Conservation (phyloP, 768 basidiomycete genomes). For the Panus rudis region DNA sequence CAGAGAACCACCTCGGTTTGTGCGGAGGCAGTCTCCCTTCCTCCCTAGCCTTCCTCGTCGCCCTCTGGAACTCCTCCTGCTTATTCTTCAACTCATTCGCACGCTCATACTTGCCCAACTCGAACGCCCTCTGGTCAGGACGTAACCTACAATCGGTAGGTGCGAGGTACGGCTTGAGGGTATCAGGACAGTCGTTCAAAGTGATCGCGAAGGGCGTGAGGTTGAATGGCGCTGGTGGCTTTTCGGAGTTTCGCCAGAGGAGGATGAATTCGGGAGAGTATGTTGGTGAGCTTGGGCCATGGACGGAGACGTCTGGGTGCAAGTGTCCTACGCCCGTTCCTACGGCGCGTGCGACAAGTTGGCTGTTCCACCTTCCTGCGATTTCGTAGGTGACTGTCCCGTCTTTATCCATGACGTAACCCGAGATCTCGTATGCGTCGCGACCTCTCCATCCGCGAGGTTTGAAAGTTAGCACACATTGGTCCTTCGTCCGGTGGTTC, state of each 20-base stretch:
- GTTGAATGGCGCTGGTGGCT: conserved; percentile 82
- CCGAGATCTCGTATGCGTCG: conserved; percentile 90
- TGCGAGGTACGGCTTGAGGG: conserved; percentile 64
- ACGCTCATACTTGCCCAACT: conserved; percentile 76
- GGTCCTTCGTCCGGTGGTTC: conserved; percentile 87
- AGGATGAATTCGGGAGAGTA: conserved; percentile 70
- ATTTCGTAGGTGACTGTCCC: conserved; percentile 79
- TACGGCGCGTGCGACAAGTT: conserved; percentile 77
- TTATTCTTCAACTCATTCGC: conserved; percentile 73
- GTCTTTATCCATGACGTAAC: conserved; percentile 60
- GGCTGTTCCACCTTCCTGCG: conserved; percentile 92
- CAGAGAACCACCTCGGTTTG: conserved; percentile 80
- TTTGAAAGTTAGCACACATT: conserved; percentile 88
- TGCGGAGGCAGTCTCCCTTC: conserved; percentile 67
- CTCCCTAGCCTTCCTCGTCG: conserved; percentile 67
- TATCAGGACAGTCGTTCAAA: conserved; percentile 77
- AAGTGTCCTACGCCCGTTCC: conserved; percentile 51
- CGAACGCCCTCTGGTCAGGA: conserved; percentile 93
- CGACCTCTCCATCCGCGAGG: conserved; percentile 91
- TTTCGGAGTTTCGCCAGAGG: conserved; percentile 90
- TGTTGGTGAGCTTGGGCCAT: conserved; percentile 33
- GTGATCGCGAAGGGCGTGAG: conserved; percentile 92
- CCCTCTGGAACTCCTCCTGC: conserved; percentile 79
- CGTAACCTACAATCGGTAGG: conserved; percentile 91
- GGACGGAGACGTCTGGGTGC: conserved; percentile 63